Percentiles rank a stretch among this genome's conserved stretches.
phyloP scores from a whole-genome alignment of 345 rosid species.

The Noccaea caerulescens region DNA sequence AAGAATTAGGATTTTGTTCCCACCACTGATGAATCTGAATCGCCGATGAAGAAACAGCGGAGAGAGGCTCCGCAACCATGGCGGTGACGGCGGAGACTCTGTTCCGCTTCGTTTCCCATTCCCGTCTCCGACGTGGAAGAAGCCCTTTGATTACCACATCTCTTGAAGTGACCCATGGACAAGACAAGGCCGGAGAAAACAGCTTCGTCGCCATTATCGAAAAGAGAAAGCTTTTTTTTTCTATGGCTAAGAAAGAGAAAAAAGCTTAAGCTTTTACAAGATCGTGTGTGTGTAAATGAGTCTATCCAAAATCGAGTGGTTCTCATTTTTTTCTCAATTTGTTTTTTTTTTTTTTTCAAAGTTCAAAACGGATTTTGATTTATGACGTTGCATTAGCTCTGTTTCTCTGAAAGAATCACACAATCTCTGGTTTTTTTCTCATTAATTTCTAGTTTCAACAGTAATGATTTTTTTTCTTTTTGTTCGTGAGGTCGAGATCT shows the following conservation, averaged over 20 bases:
- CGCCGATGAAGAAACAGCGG: constrained; percentile 39
- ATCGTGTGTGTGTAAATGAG: constrained; percentile 19
- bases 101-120: constrained; percentile 9
- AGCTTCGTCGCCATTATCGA: constrained; percentile 46
- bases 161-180: constrained; percentile 42
- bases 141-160: constrained; percentile 23
- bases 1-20: constrained; percentile 40
- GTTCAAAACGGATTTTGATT: background rate
- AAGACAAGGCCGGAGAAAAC: constrained; percentile 40
- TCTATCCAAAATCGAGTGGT: constrained; percentile 44
- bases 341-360: background rate
- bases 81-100: constrained; percentile 30
- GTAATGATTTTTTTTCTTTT: background rate
- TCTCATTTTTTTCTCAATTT: constrained; percentile 22
- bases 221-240: background rate
- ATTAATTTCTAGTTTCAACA: background rate
- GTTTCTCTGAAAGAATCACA: constrained; percentile 33
- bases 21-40: constrained; percentile 45
- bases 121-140: constrained; percentile 24
- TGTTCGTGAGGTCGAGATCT: constrained; percentile 29
- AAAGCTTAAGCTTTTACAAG: constrained; percentile 32
- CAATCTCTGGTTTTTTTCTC: constrained; percentile 6
- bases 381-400: constrained; percentile 36
- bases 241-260: background rate
- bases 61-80: constrained; percentile 35